Evolutionary conservation across 768 basidiomycete species (phyloP).

Genomic region (Dioszegia aurantiaca): DNA sequence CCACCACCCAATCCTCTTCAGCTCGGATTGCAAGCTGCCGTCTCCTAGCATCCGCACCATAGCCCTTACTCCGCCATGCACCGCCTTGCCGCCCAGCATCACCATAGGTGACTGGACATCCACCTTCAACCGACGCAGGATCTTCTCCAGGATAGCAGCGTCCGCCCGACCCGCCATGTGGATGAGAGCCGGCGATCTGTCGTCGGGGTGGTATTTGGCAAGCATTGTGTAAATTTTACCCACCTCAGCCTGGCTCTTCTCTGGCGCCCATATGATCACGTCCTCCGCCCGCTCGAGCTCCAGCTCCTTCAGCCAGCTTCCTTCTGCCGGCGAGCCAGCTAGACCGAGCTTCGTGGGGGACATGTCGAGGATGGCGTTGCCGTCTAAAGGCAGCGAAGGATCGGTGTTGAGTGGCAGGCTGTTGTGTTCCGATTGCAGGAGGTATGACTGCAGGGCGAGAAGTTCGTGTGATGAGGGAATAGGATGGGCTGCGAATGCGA

Average conservation of each 20-base stretch:
- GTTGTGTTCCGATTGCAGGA: slow-evolving; percentile 39
- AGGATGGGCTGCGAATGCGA: slow-evolving; percentile 18
- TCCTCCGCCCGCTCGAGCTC: slow-evolving; percentile 39
- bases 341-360: slow-evolving; percentile 27
- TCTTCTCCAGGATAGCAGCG: neutral
- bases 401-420: slow-evolving; percentile 34
- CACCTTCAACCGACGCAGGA: slow-evolving; percentile 10
- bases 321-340: slow-evolving; percentile 19
- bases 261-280: slow-evolving; percentile 39
- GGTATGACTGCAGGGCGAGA: slow-evolving; percentile 51
- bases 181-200: slow-evolving; percentile 7
- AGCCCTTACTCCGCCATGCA: neutral
- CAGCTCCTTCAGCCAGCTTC: slow-evolving; percentile 38
- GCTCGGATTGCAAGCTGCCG: slow-evolving; percentile 2
- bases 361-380: slow-evolving; percentile 34
- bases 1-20: slow-evolving; percentile 19
- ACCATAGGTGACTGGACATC: slow-evolving; percentile 9
- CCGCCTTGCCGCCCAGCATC: slow-evolving; percentile 11
- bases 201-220: neutral
- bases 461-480: slow-evolving; percentile 45
- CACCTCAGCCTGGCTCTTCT: neutral
- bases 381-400: slow-evolving; percentile 36
- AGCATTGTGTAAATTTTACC: neutral
- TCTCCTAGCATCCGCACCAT: slow-evolving; percentile 2
- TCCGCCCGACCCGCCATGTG: slow-evolving; percentile 12